Evolutionary conservation across 306 rosid genomes (phyloP), one percentile per base, ranked within the genome.

Genomic region (Cucumis cinereus): DNA sequence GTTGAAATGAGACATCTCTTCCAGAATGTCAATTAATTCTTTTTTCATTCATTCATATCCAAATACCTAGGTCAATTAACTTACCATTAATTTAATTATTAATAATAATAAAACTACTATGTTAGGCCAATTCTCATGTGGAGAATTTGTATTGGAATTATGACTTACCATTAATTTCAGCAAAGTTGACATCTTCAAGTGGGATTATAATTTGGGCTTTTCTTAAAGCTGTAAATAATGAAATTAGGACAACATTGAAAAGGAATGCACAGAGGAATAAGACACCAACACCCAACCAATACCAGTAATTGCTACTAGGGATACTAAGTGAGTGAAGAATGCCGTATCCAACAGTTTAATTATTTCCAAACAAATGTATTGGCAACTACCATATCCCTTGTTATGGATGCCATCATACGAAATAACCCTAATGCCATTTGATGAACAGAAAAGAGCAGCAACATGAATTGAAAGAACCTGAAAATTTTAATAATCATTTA

Each of bases 401-500:
- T 78, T 67, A 91, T 33, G 45, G 93, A 7, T 67, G 96, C 97
- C 92, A 93, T 89, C 86, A 82, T 63, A 78, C 98, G 88, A 78
- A 89, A 93, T 77, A 93, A 90, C 79, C 97, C 96, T 79, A 93
- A 55, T 69, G 93, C 96, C 98, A 93, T 93, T 87, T 93, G 98
- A 84, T 93, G 98, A 68, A 89, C 69, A 22, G 84, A 35, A 74
- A 93, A 89, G 49, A 89, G 96, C 79, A 87, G 20, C 28, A 93
- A 33, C 93, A 91, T 87, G 83, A 78, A 91, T 43, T 96, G 93
- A 69, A 91, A 93, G 81, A 93, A 89, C 92, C 97, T 92, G 96
- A 79, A 81, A 92, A 53, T 87, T 30, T 30, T 30, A 30, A 30
- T 30, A 4, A 30, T 30, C 47, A 62, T 66, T 75, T 76, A 14